Conservation (phyloP, 2,329 filamentous ascomycete genomes). For the Plenodomus biglobosus region DNA sequence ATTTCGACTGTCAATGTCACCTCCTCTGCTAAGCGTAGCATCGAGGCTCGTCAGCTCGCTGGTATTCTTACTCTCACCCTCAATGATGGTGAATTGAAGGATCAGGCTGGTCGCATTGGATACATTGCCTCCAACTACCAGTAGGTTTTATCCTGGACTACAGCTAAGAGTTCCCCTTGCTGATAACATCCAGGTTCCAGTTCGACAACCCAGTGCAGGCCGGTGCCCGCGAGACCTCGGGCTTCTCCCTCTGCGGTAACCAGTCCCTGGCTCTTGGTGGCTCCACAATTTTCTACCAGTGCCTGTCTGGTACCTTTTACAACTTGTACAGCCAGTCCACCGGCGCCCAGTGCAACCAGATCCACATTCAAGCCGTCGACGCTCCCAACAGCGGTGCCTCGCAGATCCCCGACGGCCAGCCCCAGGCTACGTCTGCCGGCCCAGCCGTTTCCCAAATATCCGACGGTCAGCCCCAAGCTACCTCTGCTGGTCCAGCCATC, state of each 20-base stretch:
- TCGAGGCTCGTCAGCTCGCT: constrained; percentile 32
- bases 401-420: constrained; percentile 37
- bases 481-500: constrained; percentile 9
- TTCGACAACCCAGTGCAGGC: constrained; percentile 56
- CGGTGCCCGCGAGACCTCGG: constrained; percentile 68
- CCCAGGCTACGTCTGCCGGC: constrained; percentile 21
- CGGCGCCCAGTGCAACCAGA: constrained; percentile 65
- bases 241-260: constrained; percentile 72
- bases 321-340: constrained; percentile 76
- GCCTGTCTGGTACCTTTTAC: constrained; percentile 73
- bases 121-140: constrained; percentile 82
- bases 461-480: constrained; percentile 33
- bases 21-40: constrained; percentile 25
- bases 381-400: constrained; percentile 17
- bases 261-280: constrained; percentile 64
- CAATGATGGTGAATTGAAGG: constrained; percentile 63
- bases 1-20: constrained; percentile 58
- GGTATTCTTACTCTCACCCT: constrained; percentile 63
- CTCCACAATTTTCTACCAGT: constrained; percentile 72
- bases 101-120: constrained; percentile 67
- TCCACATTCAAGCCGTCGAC: constrained; percentile 32
- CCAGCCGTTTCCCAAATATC: constrained; percentile 22
- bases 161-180: not conserved
- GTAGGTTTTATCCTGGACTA: constrained; percentile 18
- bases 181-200: constrained; percentile 41